Evolutionary conservation across 305 asterid genomes (phyloP).

Genomic region (Ajuga reptans): DNA sequence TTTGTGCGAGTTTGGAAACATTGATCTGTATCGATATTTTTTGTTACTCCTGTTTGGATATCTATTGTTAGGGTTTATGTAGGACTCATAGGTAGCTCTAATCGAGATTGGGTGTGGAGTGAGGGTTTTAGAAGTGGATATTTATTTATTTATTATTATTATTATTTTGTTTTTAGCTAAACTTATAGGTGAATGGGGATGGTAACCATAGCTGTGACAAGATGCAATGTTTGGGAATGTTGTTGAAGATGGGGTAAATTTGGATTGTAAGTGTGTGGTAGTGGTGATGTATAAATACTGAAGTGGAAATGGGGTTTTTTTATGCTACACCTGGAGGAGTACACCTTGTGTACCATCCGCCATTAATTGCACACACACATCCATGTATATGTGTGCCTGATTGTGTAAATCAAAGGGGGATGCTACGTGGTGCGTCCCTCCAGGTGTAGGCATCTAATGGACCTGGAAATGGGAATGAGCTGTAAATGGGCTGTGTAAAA

Average conservation of each 20-base stretch:
- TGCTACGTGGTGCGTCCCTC: too few species aligned
- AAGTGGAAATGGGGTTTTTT: neutral
- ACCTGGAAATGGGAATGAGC: neutral
- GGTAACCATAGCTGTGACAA: neutral
- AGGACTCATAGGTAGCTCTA: neutral
- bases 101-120: neutral
- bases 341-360: too few species aligned
- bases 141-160: too few species aligned
- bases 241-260: neutral
- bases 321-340: too few species aligned
- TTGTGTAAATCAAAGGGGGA: too few species aligned
- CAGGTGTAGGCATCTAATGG: too few species aligned
- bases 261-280: neutral
- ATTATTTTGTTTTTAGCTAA: neutral
- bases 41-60: neutral
- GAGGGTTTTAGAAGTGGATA: conserved; percentile 15
- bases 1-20: neutral
- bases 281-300: neutral
- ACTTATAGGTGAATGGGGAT: conserved; percentile 1
- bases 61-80: neutral
- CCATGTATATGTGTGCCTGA: too few species aligned
- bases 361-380: too few species aligned
- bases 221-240: conserved; percentile 10
- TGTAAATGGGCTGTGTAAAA: neutral
- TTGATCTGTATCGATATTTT: neutral